These are phyloP conservation scores for Adansonia digitata DNA, from an alignment of 345 rosid genomes.

Conservation along the genomic window DNA sequence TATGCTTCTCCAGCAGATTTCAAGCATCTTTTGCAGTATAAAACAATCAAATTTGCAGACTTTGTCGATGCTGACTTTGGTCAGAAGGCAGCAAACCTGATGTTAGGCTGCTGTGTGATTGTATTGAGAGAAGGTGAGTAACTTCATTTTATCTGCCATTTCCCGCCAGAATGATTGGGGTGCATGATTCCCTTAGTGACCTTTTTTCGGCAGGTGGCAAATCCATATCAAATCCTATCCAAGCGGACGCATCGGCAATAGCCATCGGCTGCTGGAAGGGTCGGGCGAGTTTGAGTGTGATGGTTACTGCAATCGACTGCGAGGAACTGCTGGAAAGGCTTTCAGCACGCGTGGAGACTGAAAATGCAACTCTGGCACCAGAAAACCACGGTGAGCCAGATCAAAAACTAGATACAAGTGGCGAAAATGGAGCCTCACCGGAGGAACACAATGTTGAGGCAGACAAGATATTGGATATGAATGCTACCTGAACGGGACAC, in stretches of 20 bases:
- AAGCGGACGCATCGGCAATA: conserved; percentile 45
- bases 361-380: conserved; percentile 16
- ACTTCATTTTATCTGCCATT: neutral
- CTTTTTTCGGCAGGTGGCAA: conserved; percentile 32
- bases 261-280: conserved; percentile 99
- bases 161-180: neutral
- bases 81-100: conserved; percentile 62
- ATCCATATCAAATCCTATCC: conserved; percentile 23
- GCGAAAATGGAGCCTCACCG: conserved; percentile 1
- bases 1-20: conserved; percentile 59
- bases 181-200: neutral
- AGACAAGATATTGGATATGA: conserved; percentile 21
- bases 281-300: conserved; percentile 60
- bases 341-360: conserved; percentile 33
- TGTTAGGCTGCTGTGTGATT: conserved; percentile 79
- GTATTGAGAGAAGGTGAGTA: conserved; percentile 54
- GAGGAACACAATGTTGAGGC: conserved; percentile 3
- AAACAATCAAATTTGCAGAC: conserved; percentile 66
- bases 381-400: conserved; percentile 16
- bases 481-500: conserved; percentile 13
- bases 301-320: conserved; percentile 85
- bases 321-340: conserved; percentile 74
- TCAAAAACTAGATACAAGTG: conserved; percentile 25
- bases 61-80: conserved; percentile 63
- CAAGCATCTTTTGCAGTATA: conserved; percentile 75